Evolutionary conservation across 371 early-diverging fungal species (phyloP).

Genomic region (Lichtheimia hyalospora): DNA sequence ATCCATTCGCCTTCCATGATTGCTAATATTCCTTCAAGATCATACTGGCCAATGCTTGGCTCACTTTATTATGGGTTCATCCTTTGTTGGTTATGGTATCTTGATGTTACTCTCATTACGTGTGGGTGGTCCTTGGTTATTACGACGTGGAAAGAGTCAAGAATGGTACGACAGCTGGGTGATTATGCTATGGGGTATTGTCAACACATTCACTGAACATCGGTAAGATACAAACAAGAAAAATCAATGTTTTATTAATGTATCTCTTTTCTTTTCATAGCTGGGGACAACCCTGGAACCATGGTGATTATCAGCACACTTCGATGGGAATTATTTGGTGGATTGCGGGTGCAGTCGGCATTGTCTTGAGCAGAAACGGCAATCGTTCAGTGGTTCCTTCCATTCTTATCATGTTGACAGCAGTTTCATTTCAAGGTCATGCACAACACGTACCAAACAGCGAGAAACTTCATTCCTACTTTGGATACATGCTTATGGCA

Average conservation of each 20-base stretch:
- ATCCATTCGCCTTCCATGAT: not conserved
- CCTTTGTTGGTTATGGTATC: constrained; percentile 69
- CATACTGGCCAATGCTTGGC: constrained; percentile 65
- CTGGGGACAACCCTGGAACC: constrained; percentile 61
- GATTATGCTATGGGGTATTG: constrained; percentile 67
- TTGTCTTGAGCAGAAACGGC: constrained; percentile 53
- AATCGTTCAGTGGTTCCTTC: constrained; percentile 62
- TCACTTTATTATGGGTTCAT: constrained; percentile 74
- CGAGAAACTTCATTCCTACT: constrained; percentile 60
- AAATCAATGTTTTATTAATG: too few species aligned
- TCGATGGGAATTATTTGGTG: constrained; percentile 73
- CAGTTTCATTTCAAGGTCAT: constrained; percentile 62
- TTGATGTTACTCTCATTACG: constrained; percentile 53
- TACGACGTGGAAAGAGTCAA: constrained; percentile 58
- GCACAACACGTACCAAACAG: constrained; percentile 63
- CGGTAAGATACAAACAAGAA: constrained; percentile 33
- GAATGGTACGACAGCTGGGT: constrained; percentile 72
- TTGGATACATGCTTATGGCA: constrained; percentile 63
- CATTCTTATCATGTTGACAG: constrained; percentile 62
- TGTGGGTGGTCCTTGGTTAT: constrained; percentile 62
- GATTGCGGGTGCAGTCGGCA: constrained; percentile 61
- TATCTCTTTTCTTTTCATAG: too few species aligned
- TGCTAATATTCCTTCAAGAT: constrained; percentile 24
- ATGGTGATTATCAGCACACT: constrained; percentile 70
- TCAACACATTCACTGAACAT: constrained; percentile 73